Percentiles rank a stretch among this genome's conserved stretches.
Conservation (phyloP, 371 early-diverging fungal species). For the Conidiobolus incongruus region DNA sequence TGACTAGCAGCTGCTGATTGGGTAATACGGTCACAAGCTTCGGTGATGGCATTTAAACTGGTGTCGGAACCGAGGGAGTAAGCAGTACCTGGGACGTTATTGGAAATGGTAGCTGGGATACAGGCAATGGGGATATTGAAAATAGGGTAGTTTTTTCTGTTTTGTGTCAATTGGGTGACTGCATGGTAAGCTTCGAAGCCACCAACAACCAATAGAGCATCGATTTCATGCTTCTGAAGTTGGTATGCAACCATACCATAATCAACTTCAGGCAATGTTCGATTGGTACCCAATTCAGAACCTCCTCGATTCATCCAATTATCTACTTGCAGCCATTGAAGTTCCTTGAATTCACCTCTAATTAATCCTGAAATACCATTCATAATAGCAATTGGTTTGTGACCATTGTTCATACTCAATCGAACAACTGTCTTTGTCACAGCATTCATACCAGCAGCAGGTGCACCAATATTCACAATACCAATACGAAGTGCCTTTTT, state of each 20-base stretch:
- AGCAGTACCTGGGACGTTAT: slow-evolving; percentile 98
- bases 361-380: slow-evolving; percentile 93
- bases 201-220: slow-evolving; percentile 91
- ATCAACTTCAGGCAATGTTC: slow-evolving; percentile 59
- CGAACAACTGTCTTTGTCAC: slow-evolving; percentile 82
- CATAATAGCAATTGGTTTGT: slow-evolving; percentile 58
- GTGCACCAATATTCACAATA: slow-evolving; percentile 87
- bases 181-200: slow-evolving; percentile 87
- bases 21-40: slow-evolving; percentile 83
- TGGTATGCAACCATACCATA: slow-evolving; percentile 75
- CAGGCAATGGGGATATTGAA: slow-evolving; percentile 84
- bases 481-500: slow-evolving; percentile 54
- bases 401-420: slow-evolving; percentile 64
- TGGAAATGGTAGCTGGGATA: slow-evolving; percentile 92
- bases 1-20: slow-evolving; percentile 76
- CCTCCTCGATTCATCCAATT: slow-evolving; percentile 87
- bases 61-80: slow-evolving; percentile 95
- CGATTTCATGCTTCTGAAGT: slow-evolving; percentile 72
- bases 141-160: slow-evolving; percentile 53
- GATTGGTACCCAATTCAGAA: slow-evolving; percentile 87
- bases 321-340: slow-evolving; percentile 70
- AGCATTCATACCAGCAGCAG: slow-evolving; percentile 97
- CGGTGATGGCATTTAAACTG: slow-evolving; percentile 88
- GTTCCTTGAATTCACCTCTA: slow-evolving; percentile 42
- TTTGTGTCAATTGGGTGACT: slow-evolving; percentile 39